Evolutionary conservation across 2,329 filamentous ascomycete species (phyloP).

Genomic region (Penicillium brasilianum): DNA sequence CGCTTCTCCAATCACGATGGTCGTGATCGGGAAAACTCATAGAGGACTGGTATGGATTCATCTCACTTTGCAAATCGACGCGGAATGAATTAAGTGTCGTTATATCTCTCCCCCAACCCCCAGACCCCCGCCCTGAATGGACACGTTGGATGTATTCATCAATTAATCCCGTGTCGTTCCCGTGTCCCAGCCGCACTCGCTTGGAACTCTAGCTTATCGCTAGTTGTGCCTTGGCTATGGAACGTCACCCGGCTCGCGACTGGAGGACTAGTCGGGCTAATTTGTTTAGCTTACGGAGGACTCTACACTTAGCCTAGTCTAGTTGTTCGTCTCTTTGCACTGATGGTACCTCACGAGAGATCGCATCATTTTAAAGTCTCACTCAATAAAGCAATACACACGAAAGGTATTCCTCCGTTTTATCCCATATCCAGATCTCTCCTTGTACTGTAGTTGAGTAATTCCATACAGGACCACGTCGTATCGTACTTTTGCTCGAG

Average conservation of each 20-base stretch:
- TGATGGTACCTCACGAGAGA: neutral
- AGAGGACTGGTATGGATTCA: neutral
- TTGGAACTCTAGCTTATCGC: neutral
- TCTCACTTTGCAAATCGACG: neutral
- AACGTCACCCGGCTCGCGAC: neutral
- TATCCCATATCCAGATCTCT: no score
- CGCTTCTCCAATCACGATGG: neutral
- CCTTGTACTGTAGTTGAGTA: no score
- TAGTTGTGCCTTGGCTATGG: neutral
- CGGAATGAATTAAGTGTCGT: no score
- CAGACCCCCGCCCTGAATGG: neutral
- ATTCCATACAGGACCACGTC: neutral
- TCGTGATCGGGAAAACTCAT: neutral
- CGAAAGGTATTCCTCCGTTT: no score
- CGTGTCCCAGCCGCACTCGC: neutral
- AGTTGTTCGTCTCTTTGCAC: neutral
- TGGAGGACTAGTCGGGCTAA: neutral
- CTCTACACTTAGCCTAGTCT: neutral
- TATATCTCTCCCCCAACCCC: no score
- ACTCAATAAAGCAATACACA: neutral
- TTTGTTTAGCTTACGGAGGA: neutral
- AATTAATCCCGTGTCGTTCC: neutral
- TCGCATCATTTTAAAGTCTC: neutral
- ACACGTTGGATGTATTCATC: neutral
- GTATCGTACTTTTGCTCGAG: neutral